Evolutionary conservation across 148 eudicot species (phyloP), one percentile per base, ranked within the genome.

Genomic region (Bassia scoparia): DNA sequence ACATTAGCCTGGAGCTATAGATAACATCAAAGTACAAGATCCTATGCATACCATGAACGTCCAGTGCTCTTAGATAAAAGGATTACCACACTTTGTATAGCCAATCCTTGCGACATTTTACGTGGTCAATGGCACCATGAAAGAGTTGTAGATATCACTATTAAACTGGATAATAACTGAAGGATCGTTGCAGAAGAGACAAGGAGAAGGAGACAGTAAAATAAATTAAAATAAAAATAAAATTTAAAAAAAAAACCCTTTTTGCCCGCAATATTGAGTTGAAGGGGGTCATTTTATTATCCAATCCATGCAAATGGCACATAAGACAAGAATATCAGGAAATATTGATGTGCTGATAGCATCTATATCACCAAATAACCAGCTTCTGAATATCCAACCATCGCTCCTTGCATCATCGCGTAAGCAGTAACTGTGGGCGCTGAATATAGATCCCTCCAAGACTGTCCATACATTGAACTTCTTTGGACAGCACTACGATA

Each of bases 401-500:
- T 70, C 99, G 87, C 97, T 87, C 76, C 91, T 86, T 18, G 97
- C 99, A 82, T 95, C 99, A 92, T 92, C 49, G 97, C 97, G 79
- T 89, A 80, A 74, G 92, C 85, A 72, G 97, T 89, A 77, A 95
- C 87, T 23, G 92, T 88, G 53, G 83, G 56, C 9, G 90, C 79
- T 87, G 87, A 78, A 95, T 87, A 82, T 95, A 95, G 83, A 83
- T 95, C 99, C 82, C 77, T 88, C 83, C 99, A 60, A 91, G 89
- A 81, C 87, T 85, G 72, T 88, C 96, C 69, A 88, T 83, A 71
- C 97, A 92, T 52, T 73, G 88, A 78, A 79, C 52, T 76, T 76
- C 85, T 62, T 81, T 78, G 99, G 99, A 81, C 99, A 95, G 81
- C 80, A 84, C 89, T 95, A 89, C 73, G 74, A 70, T 44, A 41